Conservation (phyloP, 148 eudicot genomes). For the Simmondsia chinensis region DNA sequence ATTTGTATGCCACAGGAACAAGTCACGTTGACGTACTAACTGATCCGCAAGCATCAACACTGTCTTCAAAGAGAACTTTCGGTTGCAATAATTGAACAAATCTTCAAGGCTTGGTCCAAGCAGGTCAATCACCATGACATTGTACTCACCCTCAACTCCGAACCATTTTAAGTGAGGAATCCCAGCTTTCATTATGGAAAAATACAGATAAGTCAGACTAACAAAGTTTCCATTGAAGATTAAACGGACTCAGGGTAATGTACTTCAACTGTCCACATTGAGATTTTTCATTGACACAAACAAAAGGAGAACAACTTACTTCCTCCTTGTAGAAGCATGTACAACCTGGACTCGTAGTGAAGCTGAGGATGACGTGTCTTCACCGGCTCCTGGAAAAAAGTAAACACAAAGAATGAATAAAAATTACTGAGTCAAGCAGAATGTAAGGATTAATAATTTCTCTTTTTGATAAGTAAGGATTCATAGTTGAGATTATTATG, state of each 20-base stretch:
- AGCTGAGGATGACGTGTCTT: constrained; percentile 55
- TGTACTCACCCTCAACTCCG: constrained; percentile 52
- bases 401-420: too few species aligned
- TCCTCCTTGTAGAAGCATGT: constrained; percentile 59
- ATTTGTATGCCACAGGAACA: neutral
- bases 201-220: too few species aligned
- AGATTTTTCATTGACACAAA: neutral
- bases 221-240: too few species aligned
- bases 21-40: constrained; percentile 18
- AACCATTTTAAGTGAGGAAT: constrained; percentile 49
- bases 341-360: constrained; percentile 44
- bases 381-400: constrained; percentile 38
- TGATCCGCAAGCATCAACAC: constrained; percentile 69
- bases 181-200: constrained; percentile 28
- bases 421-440: too few species aligned
- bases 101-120: constrained; percentile 61
- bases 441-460: too few species aligned
- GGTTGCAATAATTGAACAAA: constrained; percentile 45
- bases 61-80: constrained; percentile 38
- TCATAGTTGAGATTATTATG: too few species aligned
- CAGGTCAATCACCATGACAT: constrained; percentile 57
- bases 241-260: too few species aligned
- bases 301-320: constrained; percentile 21
- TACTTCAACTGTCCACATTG: too few species aligned
- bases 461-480: too few species aligned